These are phyloP conservation scores for Trichoderma lentiforme DNA, from an alignment of 2,329 filamentous ascomycete species.

Conservation along the genomic window DNA sequence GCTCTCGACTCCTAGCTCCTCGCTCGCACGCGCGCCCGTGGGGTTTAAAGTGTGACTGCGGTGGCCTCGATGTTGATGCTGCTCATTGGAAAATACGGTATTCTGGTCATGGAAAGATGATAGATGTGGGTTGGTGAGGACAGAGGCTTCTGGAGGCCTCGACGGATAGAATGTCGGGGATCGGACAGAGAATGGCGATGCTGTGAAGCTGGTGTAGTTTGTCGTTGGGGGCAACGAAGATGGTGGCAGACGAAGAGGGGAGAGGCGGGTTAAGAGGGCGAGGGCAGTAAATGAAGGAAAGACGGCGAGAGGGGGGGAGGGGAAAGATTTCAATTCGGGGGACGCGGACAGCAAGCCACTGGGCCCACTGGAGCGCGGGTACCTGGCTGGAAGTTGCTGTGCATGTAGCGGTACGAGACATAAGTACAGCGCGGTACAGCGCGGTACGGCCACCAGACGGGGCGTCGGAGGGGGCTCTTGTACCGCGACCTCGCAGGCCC, in stretches of 20 bases:
- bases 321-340: conserved; percentile 29
- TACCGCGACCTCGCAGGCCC: conserved; percentile 14
- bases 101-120: conserved; percentile 42
- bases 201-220: conserved; percentile 26
- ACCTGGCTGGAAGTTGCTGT: background rate
- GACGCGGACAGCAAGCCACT: conserved; percentile 15
- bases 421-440: background rate
- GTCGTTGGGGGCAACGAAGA: conserved; percentile 21
- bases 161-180: conserved; percentile 22
- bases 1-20: conserved; percentile 44
- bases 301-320: conserved; percentile 23
- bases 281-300: conserved; percentile 24
- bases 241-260: conserved; percentile 20
- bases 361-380: background rate
- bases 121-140: conserved; percentile 25
- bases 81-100: conserved; percentile 51
- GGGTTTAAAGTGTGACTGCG: conserved; percentile 67
- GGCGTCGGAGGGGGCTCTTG: background rate
- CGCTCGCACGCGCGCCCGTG: conserved; percentile 64
- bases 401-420: background rate
- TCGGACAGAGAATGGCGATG: conserved; percentile 25
- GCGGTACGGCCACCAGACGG: background rate
- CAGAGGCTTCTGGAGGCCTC: conserved; percentile 33
- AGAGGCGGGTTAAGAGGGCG: conserved; percentile 21
- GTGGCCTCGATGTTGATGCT: conserved; percentile 47